Evolutionary conservation across 2,329 filamentous ascomycete genomes (phyloP).

Genomic region (Venturia pyrina): DNA sequence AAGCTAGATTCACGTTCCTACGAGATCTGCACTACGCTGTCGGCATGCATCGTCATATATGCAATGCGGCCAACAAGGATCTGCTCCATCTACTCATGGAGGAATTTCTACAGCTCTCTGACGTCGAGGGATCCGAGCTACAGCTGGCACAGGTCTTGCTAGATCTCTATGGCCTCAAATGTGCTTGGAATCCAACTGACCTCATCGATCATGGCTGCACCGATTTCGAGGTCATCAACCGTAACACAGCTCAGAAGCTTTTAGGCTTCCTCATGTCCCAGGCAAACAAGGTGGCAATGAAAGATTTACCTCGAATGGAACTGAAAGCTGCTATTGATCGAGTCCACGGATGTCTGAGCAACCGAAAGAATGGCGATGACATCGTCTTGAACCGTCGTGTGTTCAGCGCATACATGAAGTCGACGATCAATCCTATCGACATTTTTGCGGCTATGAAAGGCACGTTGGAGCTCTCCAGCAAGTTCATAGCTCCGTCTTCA

Average conservation of each 20-base stretch:
- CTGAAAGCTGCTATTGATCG: conserved; percentile 85
- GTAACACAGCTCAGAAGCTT: conserved; percentile 67
- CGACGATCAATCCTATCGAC: conserved; percentile 69
- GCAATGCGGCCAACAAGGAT: conserved; percentile 73
- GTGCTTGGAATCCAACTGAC: conserved; percentile 27
- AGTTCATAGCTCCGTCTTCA: conserved; percentile 51
- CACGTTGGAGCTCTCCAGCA: conserved; percentile 40
- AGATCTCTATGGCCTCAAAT: conserved; percentile 72
- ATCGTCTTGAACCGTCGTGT: conserved; percentile 81
- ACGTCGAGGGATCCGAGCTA: conserved; percentile 72
- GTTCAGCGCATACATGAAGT: conserved; percentile 70
- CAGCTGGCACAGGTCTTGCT: conserved; percentile 79
- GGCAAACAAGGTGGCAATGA: conserved; percentile 75
- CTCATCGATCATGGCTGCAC: conserved; percentile 64
- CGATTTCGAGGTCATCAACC: conserved; percentile 60
- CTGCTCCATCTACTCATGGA: conserved; percentile 84
- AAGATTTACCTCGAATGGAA: conserved; percentile 84
- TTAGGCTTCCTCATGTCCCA: conserved; percentile 76
- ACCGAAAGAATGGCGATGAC: conserved; percentile 48
- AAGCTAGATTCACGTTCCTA: conserved; percentile 69
- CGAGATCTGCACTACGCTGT: conserved; percentile 74
- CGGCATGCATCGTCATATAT: conserved; percentile 67
- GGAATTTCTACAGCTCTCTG: conserved; percentile 67
- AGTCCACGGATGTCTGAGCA: conserved; percentile 82
- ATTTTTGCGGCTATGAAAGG: conserved; percentile 70